Base-by-base conservation (phyloP, 2,329 filamentous ascomycete species). In the Alternaria consortialis region DNA sequence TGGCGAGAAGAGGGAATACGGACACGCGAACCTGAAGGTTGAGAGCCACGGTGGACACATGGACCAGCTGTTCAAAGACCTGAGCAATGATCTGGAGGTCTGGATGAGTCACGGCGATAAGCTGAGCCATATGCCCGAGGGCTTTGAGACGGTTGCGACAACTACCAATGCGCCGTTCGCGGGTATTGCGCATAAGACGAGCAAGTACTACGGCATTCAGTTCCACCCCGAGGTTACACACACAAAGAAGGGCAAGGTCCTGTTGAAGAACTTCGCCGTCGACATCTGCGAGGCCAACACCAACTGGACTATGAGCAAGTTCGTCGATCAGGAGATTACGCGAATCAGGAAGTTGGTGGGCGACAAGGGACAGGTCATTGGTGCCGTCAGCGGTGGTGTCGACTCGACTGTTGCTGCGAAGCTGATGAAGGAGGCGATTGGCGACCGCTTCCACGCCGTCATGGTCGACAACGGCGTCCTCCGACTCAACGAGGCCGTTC, bases 91-190 rank as follows among this genome's bases (percentile, higher is more conserved):
- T 53, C 84, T 92, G 71, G 85, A 91, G 63, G 87, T 92, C 13
- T 94, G 87, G 85, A 97, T 97, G 94, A 91, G 87, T 68, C 94
- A 98, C 77, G 90, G 89, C 60, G 93, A 97, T 81, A 97, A 97
- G 84, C 86, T 98, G 11, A 85, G 85, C 39, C 82, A 85, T 56
- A 83, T 97, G 39, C 94, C 94, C 8, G 82, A 89, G 36, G 86
- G 84, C 40, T 97, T 97, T 76, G 81, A 86, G 61, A 88, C 85
- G 15, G 87, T 97, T 70, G 93, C 91, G 52, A 90, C 84, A 5
- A 94, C 93, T 2, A 76, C 83, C 52, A 96, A 95, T 81, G 88
- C 91, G 0, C 87, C 89, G 25, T 97, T 87, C 70, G 94, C 94
- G 11, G 92, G 88, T 60, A 96, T 94, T 70, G 91, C 90, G 17